Conservation (phyloP, 176 grass and related monocot species). For the Chrysopogon serrulatus region DNA sequence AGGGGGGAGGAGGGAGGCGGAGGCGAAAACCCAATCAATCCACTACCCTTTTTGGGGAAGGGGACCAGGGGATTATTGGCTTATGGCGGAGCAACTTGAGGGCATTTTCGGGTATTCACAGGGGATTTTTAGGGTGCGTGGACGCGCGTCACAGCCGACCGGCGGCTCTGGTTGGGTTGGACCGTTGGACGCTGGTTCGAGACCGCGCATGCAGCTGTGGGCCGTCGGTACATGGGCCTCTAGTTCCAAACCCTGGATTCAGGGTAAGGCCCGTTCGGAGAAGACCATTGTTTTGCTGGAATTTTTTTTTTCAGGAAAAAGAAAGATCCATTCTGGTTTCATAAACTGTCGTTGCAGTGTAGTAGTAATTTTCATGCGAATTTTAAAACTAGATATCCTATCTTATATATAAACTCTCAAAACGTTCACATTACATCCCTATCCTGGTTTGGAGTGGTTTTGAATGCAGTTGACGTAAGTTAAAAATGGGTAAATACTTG, state of each 20-base stretch:
- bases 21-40: constrained; percentile 8
- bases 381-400: not conserved
- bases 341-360: no score
- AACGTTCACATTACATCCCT: not conserved
- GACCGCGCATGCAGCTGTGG: not conserved
- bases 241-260: not conserved
- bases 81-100: not conserved
- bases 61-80: not conserved
- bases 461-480: no score
- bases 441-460: not conserved
- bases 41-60: not conserved
- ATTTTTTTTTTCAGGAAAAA: no score
- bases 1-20: not conserved
- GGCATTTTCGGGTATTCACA: not conserved
- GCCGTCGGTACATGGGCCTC: not conserved
- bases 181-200: not conserved
- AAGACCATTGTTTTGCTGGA: not conserved
- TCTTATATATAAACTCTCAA: not conserved
- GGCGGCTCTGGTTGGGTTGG: not conserved
- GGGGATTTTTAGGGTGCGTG: not conserved
- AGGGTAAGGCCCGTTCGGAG: not conserved
- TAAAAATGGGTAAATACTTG: no score
- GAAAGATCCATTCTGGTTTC: not conserved
- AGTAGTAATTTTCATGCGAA: no score
- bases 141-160: not conserved